Conservation (phyloP, 2,329 filamentous ascomycete genomes). For the Phialemonium atrogriseum region DNA sequence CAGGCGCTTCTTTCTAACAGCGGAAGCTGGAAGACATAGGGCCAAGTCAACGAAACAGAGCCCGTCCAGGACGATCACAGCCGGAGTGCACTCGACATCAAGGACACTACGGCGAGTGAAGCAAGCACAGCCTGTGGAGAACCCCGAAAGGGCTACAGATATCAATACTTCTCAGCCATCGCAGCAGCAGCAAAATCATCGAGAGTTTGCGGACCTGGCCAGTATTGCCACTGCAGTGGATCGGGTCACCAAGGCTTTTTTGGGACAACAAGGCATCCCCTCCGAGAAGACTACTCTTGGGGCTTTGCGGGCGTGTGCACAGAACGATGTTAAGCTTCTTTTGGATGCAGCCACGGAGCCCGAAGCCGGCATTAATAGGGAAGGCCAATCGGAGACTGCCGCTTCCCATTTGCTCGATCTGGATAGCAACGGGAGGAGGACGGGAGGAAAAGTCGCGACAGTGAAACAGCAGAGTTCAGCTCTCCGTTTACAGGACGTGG, state of each 20-base stretch:
- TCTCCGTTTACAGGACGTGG: slow-evolving; percentile 31
- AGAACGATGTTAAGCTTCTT: slow-evolving; percentile 27
- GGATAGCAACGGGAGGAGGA: slow-evolving; percentile 9
- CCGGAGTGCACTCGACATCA: slow-evolving; percentile 8
- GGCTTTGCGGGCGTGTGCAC: slow-evolving; percentile 36
- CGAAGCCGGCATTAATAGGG: slow-evolving; percentile 25
- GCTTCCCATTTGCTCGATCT: slow-evolving; percentile 14
- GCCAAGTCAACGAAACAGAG: slow-evolving; percentile 5
- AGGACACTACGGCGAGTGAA: slow-evolving; percentile 1
- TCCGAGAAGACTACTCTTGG: slow-evolving; percentile 31
- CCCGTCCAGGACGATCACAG: slow-evolving; percentile 6
- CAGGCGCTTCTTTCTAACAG: slow-evolving; percentile 13
- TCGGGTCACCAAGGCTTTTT: slow-evolving; percentile 32
- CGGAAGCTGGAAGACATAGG: slow-evolving; percentile 8
- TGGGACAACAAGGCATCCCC: slow-evolving; percentile 35
- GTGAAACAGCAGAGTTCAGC: slow-evolving; percentile 2
- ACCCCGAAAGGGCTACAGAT: background rate
- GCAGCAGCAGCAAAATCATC: too few relatives aligned
- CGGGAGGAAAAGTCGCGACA: slow-evolving; percentile 3
- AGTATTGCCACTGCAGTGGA: slow-evolving; percentile 32
- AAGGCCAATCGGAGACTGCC: slow-evolving; percentile 21
- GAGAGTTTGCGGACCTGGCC: slow-evolving; percentile 25
- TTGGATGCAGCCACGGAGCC: slow-evolving; percentile 27
- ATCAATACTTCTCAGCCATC: background rate
- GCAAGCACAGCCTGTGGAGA: background rate